A percentile compares a stretch with the other conserved stretches of the same genome.
phyloP scores from a whole-genome alignment of 768 basidiomycete species.

The Coprinopsis cinerea region DNA sequence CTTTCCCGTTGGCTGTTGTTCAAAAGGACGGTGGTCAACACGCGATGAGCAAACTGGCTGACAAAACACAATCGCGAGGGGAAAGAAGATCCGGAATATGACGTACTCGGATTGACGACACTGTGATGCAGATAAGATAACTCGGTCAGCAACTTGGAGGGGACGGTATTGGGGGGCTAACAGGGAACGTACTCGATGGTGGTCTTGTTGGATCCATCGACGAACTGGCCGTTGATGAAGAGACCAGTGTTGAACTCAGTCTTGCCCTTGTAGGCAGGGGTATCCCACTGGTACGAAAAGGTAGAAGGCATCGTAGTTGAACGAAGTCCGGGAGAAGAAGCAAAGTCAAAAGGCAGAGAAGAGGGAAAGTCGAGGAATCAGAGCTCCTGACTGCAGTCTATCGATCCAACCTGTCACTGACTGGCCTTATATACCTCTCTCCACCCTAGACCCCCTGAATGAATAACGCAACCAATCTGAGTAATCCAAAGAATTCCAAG shows the following conservation, averaged over 20 bases:
- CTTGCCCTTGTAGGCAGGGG: slow-evolving; percentile 50
- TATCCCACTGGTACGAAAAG: slow-evolving; percentile 48
- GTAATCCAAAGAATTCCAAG: neutral
- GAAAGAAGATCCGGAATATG: no score
- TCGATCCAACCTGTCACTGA: neutral
- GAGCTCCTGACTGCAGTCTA: neutral
- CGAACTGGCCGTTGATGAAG: slow-evolving; percentile 69
- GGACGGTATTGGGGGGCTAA: neutral
- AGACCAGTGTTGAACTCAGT: slow-evolving; percentile 58
- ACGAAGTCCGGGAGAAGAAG: neutral
- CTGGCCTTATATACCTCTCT: neutral
- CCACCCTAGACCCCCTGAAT: neutral
- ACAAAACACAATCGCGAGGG: no score
- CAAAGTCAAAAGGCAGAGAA: no score
- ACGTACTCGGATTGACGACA: slow-evolving; percentile 48
- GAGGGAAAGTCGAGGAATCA: neutral
- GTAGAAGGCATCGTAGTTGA: slow-evolving; percentile 23
- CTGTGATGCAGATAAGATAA: slow-evolving; percentile 24
- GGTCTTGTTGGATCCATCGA: slow-evolving; percentile 44
- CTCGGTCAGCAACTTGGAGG: slow-evolving; percentile 1
- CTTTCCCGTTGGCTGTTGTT: slow-evolving; percentile 53
- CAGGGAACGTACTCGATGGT: slow-evolving; percentile 53
- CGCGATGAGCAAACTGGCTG: neutral
- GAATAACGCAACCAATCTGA: neutral
- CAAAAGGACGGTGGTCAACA: slow-evolving; percentile 7